Evolutionary conservation across 331 rosid species (phyloP), one percentile per base, ranked within the genome.

Genomic region (Ulmus americana): DNA sequence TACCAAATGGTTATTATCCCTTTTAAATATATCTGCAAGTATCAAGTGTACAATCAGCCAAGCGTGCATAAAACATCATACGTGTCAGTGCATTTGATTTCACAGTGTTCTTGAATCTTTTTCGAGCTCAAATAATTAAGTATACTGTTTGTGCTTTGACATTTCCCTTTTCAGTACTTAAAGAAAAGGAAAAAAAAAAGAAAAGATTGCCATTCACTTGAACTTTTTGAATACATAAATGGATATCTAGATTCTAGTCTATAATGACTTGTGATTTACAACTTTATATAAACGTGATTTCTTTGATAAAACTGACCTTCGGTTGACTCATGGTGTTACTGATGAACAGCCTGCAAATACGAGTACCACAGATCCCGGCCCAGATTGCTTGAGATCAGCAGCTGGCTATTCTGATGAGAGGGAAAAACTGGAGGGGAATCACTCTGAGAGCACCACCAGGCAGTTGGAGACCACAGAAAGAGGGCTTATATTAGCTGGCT

Each of bases 311-410:
- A 28, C 53, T 48, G 14, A 16, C 53, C 44, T 38, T 46, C n/a
- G 13, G 39, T 61, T 20, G 4, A 14, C 68, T 63, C 45, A 3
- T 56, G 54, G 16, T 28, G 3, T 45, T 63, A 46, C 7, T 5
- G 8, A 74, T 67, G 70, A 61, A 51, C 81, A 75, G 67, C 66
- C 48, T 43, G 69, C 63, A 39, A 57, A 58, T 28, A 59, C 45
- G 7, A 46, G 55, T 16, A 15, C 43, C 65, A 20, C 65, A 64
- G 47, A 13, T 68, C 55, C 39, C 52, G 54, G 63, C 66, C 45
- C 48, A 39, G 53, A 66, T 62, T 60, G 52, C 42, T 63, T 15
- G 67, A 62, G 66, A 70, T 57, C 53, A 45, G 43, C 43, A 47
- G 55, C 62, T 65, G 74, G 47, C 55, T 39, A 45, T 15, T 58